Evolutionary conservation across 2,329 filamentous ascomycete genomes (phyloP), one percentile per base, ranked within the genome.

Genomic region (Microsporum canis): DNA sequence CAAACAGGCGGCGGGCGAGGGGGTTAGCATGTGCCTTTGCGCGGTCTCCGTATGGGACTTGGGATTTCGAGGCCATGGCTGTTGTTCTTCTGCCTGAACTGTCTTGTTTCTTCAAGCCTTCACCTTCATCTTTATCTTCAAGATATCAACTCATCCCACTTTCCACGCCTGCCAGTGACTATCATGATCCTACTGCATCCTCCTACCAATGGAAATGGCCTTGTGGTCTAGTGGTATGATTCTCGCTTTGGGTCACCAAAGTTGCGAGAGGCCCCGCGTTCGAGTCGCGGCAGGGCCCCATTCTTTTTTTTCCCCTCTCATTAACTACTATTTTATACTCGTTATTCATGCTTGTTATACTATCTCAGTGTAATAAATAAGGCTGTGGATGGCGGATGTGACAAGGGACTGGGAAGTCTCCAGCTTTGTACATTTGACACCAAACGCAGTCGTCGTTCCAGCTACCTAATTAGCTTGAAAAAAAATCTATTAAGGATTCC

Each of bases 201-300:
- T 23, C 17, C 31, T 23, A 10, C 29, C 6, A 7, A 14, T 12
- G 17, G 10, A 29, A 51, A 51, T 51, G 62, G 62, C 62, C 62
- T 63, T 63, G 65, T 83, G 80, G 81, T 83, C 81, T 84, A 83
- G 82, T 80, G 82, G 82, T 84, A 85, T 84, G 82, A 84, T 85
- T 84, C 82, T 83, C 82, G 82, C 83, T 84, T 84, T 85, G 83
- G 82, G 82, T 71, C 23, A 55, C 60, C 58, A 56, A 63, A 62
- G 55, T 14, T 64, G 61, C 61, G 59, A 63, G 61, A 59, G 61
- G 61, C 51, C 61, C 61, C 61, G 59, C 59, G 63, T 64, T 63
- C 61, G 63, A 61, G 56, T 64, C 63, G 63, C 64, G 60, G 63
- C 62, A 59, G 59, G 63, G 61, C 62, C 60, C 62, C 27, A 10